Evolutionary conservation across 2,329 filamentous ascomycete genomes (phyloP).

Genomic region (Claviceps humidiphila): DNA sequence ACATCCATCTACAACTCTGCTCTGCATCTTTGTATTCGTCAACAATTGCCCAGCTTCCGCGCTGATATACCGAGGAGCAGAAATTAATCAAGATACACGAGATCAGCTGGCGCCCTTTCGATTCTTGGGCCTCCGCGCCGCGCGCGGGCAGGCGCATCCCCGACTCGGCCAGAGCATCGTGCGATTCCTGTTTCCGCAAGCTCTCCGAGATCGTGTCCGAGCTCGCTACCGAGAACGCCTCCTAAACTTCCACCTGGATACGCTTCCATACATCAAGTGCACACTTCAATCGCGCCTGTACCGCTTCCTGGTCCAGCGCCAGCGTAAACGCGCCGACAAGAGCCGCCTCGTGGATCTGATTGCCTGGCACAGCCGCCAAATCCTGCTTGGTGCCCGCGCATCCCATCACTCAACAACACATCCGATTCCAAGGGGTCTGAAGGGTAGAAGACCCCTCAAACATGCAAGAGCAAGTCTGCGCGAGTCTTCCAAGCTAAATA

Average conservation of each 20-base stretch:
- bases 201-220: conserved; percentile 43
- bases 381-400: conserved; percentile 26
- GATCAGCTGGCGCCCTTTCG: conserved; percentile 31
- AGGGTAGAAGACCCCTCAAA: conserved; percentile 10
- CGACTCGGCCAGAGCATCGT: conserved; percentile 39
- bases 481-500: conserved; percentile 14
- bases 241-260: conserved; percentile 60
- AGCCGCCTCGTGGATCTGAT: conserved; percentile 31
- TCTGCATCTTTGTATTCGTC: neutral
- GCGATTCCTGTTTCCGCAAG: conserved; percentile 55
- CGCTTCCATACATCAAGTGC: conserved; percentile 56
- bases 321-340: conserved; percentile 39
- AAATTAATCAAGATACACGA: neutral
- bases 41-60: neutral
- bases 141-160: conserved; percentile 19
- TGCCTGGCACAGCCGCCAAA: conserved; percentile 27
- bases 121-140: conserved; percentile 22
- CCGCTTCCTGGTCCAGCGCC: conserved; percentile 53
- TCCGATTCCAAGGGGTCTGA: no score
- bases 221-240: conserved; percentile 53
- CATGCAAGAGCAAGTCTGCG: conserved; percentile 21
- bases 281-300: conserved; percentile 66
- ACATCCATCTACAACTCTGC: no score
- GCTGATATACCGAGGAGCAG: neutral
- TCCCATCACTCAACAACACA: neutral